Conservation (phyloP, 208 protist genomes). For the Acanthamoeba sp. region DNA sequence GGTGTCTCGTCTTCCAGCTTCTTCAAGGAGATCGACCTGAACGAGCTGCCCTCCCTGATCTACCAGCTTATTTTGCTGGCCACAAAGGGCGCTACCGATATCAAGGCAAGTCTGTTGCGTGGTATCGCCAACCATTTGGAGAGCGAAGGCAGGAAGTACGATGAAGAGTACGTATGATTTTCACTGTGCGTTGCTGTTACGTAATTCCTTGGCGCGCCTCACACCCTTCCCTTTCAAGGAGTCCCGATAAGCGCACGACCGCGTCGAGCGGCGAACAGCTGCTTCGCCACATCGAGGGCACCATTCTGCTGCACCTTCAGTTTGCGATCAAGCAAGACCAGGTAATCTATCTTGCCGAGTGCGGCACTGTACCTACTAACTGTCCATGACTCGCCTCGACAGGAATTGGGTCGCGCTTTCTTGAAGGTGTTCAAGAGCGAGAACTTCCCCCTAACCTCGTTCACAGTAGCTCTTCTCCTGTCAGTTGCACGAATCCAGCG, state of each 20-base stretch:
- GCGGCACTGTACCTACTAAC: background rate
- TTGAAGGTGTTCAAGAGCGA: constrained; percentile 73
- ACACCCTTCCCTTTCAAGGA: background rate
- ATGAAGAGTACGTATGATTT: constrained; percentile 1
- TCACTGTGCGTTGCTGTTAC: background rate
- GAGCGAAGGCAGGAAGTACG: constrained; percentile 1
- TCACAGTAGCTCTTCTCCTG: constrained; percentile 61
- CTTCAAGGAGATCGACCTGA: constrained; percentile 44
- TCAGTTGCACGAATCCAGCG: constrained; percentile 69
- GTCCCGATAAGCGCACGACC: background rate
- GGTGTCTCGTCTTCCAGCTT: background rate
- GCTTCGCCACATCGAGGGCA: constrained; percentile 66
- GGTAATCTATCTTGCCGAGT: background rate
- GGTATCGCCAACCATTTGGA: constrained; percentile 69
- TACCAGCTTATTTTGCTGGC: constrained; percentile 66
- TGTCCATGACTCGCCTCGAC: background rate
- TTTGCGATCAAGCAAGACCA: constrained; percentile 77
- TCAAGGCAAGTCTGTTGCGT: constrained; percentile 34
- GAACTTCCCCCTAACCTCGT: constrained; percentile 66
- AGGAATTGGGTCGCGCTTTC: constrained; percentile 63
- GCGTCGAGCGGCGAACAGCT: constrained; percentile 5
- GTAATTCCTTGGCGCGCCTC: background rate
- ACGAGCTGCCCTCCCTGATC: constrained; percentile 71
- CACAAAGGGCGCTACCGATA: constrained; percentile 44
- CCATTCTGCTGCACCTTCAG: constrained; percentile 64